Conservation (phyloP, 176 grass and related monocot species). For the Phyllostachys edulis region DNA sequence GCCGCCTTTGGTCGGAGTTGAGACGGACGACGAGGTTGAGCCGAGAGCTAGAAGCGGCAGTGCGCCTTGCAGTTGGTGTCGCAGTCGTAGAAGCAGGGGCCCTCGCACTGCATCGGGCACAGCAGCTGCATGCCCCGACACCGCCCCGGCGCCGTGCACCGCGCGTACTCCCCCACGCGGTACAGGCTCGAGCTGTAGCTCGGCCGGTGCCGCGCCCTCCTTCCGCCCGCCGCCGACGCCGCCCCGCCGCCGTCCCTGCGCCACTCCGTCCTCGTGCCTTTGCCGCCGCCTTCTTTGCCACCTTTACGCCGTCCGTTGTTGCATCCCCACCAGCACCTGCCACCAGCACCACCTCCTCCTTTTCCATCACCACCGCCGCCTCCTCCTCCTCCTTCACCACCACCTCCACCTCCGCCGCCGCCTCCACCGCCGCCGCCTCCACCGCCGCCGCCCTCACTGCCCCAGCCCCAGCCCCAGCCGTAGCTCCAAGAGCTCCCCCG, state of each 20-base stretch:
- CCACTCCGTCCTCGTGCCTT: background rate
- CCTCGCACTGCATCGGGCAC: slow-evolving; percentile 85
- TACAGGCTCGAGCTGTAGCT: slow-evolving; percentile 83
- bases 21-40: too few relatives aligned
- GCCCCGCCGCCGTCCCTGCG: background rate
- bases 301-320: background rate
- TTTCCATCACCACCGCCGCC: background rate
- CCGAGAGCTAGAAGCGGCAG: slow-evolving; percentile 60
- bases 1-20: too few relatives aligned
- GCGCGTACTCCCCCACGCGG: slow-evolving; percentile 70
- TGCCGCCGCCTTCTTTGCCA: background rate
- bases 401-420: background rate
- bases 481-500: slow-evolving; percentile 36
- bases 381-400: accelerated
- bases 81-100: slow-evolving; percentile 92
- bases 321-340: background rate
- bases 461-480: slow-evolving; percentile 41
- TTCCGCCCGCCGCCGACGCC: background rate
- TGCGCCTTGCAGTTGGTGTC: slow-evolving; percentile 78
- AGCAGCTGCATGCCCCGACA: slow-evolving; percentile 73
- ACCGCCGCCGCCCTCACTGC: slow-evolving; percentile 36
- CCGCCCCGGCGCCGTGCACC: slow-evolving; percentile 53
- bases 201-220: slow-evolving; percentile 17
- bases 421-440: background rate
- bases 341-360: background rate